phyloP scores from a whole-genome alignment of 371 early-diverging fungal species.

The Thermomucor indicae-seudaticae region DNA sequence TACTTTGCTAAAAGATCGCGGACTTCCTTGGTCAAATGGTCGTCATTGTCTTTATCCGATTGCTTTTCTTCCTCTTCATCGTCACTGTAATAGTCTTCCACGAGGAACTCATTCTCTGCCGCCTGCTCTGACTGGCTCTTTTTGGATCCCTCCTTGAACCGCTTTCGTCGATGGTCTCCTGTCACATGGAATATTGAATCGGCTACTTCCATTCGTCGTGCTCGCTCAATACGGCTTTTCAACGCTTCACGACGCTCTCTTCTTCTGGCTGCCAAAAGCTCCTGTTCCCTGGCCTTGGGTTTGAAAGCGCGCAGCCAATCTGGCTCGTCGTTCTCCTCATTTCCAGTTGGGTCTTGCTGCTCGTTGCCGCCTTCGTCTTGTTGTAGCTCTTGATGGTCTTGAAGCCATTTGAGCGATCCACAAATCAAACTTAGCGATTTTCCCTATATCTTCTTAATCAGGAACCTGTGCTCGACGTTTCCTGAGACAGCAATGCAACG shows the following conservation, averaged over 20 bases:
- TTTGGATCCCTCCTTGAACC: not conserved
- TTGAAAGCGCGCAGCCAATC: conserved; percentile 39
- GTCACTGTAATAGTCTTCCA: conserved; percentile 68
- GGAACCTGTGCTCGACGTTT: not conserved
- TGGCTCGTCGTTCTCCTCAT: conserved; percentile 30
- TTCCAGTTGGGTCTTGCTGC: not conserved
- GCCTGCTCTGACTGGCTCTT: no score
- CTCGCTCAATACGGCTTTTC: conserved; percentile 24
- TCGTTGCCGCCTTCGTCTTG: not conserved
- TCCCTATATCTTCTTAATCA: conserved; percentile 56
- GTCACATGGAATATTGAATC: not conserved
- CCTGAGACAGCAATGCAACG: not conserved
- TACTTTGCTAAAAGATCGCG: conserved; percentile 51
- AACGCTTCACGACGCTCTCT: conserved; percentile 19
- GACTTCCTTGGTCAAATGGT: conserved; percentile 53
- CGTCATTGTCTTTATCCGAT: not conserved
- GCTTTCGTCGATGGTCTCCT: not conserved
- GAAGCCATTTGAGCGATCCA: conserved; percentile 80
- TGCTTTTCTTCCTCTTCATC: conserved; percentile 25
- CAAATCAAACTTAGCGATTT: conserved; percentile 87
- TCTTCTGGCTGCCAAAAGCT: conserved; percentile 6
- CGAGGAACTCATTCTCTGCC: conserved; percentile 52
- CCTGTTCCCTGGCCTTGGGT: conserved; percentile 6
- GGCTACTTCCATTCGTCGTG: conserved; percentile 14
- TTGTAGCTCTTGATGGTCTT: conserved; percentile 38